Conservation (phyloP, 768 basidiomycete genomes). For the Boletellus ananiceps region DNA sequence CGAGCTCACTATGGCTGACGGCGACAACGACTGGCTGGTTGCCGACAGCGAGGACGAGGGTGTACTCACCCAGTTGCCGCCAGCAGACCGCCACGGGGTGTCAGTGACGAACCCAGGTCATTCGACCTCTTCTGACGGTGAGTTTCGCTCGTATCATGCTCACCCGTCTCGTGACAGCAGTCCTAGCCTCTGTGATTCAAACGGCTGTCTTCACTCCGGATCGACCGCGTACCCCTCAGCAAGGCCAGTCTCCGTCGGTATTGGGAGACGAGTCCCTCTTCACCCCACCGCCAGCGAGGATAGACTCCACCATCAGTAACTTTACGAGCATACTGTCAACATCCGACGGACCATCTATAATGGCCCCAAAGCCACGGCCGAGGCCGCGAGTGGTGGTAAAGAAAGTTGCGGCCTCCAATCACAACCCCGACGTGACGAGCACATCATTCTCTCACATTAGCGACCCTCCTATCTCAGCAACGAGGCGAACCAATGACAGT, state of each 20-base stretch:
- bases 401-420: slow-evolving; percentile 5
- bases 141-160: not conserved
- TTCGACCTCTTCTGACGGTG: slow-evolving; percentile 7
- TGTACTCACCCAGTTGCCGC: not conserved
- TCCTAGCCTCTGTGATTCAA: slow-evolving; percentile 18
- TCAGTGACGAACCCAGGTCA: not conserved
- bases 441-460: slow-evolving; percentile 22
- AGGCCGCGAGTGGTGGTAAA: slow-evolving; percentile 29
- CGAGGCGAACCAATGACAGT: slow-evolving; percentile 16
- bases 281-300: slow-evolving; percentile 17
- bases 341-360: not conserved
- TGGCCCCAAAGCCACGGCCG: slow-evolving; percentile 24
- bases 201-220: slow-evolving; percentile 15
- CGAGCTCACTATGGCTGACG: slow-evolving; percentile 4
- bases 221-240: slow-evolving; percentile 13
- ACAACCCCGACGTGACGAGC: not conserved
- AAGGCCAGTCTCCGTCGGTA: slow-evolving; percentile 1
- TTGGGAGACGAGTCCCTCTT: slow-evolving; percentile 22
- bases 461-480: slow-evolving; percentile 11
- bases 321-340: slow-evolving; percentile 13
- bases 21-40: slow-evolving; percentile 39
- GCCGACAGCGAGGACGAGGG: slow-evolving; percentile 46
- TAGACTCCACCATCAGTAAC: slow-evolving; percentile 9
- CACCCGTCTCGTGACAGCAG: not conserved
- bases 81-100: not conserved